These are phyloP conservation scores for Diplotaxis tenuifolia DNA, from an alignment of 345 rosid species.

Conservation along the genomic window DNA sequence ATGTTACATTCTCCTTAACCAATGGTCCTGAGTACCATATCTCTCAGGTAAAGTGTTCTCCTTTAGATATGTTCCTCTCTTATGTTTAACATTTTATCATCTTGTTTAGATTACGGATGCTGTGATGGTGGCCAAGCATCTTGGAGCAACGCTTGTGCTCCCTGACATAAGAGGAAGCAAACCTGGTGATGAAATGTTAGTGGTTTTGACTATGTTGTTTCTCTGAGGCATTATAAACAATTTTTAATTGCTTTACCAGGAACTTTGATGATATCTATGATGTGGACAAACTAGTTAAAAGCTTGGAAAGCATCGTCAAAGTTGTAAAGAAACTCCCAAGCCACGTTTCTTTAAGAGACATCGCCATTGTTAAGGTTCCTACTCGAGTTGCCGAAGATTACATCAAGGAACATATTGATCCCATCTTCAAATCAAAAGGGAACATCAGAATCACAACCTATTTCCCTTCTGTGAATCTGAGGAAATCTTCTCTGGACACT, in stretches of 20 bases:
- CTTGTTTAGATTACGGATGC: slow-evolving; percentile 71
- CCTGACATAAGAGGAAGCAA: slow-evolving; percentile 94
- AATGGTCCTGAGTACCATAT: slow-evolving; percentile 98
- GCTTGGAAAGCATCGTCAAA: slow-evolving; percentile 68
- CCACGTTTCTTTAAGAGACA: slow-evolving; percentile 55
- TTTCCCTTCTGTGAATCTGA: slow-evolving; percentile 85
- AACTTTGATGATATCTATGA: slow-evolving; percentile 88
- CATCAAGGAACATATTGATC: slow-evolving; percentile 61
- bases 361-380: slow-evolving; percentile 84
- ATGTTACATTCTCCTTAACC: slow-evolving; percentile 79
- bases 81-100: background rate
- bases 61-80: background rate
- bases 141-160: slow-evolving; percentile 78
- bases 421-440: slow-evolving; percentile 66
- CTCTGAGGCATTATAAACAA: slow-evolving; percentile 4
- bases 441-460: slow-evolving; percentile 87
- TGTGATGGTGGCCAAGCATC: slow-evolving; percentile 69
- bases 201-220: slow-evolving; percentile 2
- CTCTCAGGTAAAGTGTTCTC: slow-evolving; percentile 66
- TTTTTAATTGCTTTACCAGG: slow-evolving; percentile 44
- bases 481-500: slow-evolving; percentile 56
- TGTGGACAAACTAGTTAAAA: slow-evolving; percentile 62
- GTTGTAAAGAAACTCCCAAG: slow-evolving; percentile 61
- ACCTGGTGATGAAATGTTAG: slow-evolving; percentile 83
- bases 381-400: slow-evolving; percentile 73